Base-by-base conservation (phyloP, 1,139 yeast genomes). In the Entelexis sorbosivorans region DNA sequence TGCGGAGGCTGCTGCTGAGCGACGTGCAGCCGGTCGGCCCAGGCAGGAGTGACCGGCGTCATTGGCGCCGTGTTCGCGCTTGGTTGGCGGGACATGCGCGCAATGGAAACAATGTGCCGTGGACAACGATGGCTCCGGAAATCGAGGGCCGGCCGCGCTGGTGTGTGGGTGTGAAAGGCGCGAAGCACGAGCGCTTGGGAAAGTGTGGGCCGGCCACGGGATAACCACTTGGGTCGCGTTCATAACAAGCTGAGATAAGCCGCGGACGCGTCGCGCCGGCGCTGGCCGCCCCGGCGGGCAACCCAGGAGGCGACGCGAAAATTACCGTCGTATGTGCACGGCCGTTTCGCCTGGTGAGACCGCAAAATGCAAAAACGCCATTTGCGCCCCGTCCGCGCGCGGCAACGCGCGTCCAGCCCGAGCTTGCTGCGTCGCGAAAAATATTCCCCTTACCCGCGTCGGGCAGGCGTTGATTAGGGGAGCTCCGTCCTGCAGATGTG, bases 31-130 rank as follows among this genome's bases (percentile, higher is more conserved):
- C 47, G 38, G 47, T 44, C 49, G 40, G 53, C 51, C 56, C 56
- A 54, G 19, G 38, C 38, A 5, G 57, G 57, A 16, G 57, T 54
- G 22, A 54, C 54, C 1, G 57, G 57, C 24, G 57, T 47, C 51
- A 51, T 42, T 20, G 53, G 56, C 42, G 38, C 52, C 11, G 52
- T 42, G 36, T 50, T 53, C 38, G 50, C 48, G 35, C 36, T 44
- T 8, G 49, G 45, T 10, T 52, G 55, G 24, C 56, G 49, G 38
- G 56, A 44, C 56, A 52, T 52, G 45, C 45, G 45, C 45, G 22
- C 45, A 42, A 42, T 42, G 28, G 44, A 14, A 13, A 4, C 43
- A 28, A 28, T 26, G 43, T 39, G 43, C 43, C 43, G n/a, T 16
- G 7, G 20, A 14, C 36, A 43, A 32, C 16, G 24, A 8, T n/a